phyloP scores from a whole-genome alignment of 345 rosid species.

The Eucalyptus erythrocorys region DNA sequence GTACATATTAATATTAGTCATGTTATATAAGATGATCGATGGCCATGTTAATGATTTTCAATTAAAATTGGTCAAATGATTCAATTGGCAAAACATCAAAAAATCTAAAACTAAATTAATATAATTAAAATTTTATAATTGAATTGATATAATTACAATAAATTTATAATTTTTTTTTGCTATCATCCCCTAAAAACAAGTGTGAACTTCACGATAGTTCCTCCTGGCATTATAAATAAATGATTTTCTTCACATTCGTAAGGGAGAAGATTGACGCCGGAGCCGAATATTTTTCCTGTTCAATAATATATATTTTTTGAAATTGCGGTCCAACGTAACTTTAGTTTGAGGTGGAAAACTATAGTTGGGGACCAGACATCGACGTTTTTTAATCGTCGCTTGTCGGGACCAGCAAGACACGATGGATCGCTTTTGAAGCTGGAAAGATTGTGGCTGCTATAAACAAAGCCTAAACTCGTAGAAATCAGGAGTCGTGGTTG shows the following conservation, averaged over 20 bases:
- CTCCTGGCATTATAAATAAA: not conserved
- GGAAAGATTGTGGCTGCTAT: not conserved
- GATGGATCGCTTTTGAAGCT: not conserved
- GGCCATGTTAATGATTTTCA: accelerated
- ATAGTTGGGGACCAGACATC: not conserved
- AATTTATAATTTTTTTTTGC: accelerated
- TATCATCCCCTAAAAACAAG: not conserved
- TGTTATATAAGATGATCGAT: accelerated
- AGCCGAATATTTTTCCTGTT: not conserved
- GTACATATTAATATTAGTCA: accelerated
- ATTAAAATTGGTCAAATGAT: accelerated
- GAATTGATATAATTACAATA: accelerated
- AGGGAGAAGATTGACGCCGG: not conserved
- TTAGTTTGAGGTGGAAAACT: not conserved
- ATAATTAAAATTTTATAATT: too few relatives aligned
- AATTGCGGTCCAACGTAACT: not conserved
- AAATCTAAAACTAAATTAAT: too few relatives aligned
- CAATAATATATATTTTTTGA: not conserved
- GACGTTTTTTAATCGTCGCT: not conserved
- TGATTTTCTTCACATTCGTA: not conserved
- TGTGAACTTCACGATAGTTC: not conserved
- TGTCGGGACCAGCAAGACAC: not conserved
- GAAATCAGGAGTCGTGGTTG: not conserved
- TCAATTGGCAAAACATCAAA: too few relatives aligned
- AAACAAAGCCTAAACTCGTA: not conserved